phyloP scores from a whole-genome alignment of 257 asterid species.

The Osmanthus fragrans region DNA sequence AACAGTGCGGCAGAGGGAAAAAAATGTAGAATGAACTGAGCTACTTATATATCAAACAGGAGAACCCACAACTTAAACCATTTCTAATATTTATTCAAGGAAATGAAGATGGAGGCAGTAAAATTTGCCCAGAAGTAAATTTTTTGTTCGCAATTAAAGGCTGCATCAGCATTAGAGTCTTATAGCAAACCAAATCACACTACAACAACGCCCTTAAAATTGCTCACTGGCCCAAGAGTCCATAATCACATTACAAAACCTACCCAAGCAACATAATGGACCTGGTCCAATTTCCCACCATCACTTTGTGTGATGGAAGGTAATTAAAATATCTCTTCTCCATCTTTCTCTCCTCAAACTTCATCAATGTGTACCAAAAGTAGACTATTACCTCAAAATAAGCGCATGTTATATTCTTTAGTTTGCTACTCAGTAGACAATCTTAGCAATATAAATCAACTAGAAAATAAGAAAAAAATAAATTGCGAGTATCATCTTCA shows the following conservation, averaged over 20 bases:
- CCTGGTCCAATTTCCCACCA: not conserved
- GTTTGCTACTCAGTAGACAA: not conserved
- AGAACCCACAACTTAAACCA: slow-evolving; percentile 4
- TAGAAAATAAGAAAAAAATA: not conserved
- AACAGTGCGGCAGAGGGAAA: no score
- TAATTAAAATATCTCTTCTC: not conserved
- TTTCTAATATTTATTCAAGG: not conserved
- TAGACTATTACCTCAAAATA: not conserved
- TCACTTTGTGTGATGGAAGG: not conserved
- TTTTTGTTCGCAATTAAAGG: not conserved
- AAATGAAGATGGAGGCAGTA: not conserved
- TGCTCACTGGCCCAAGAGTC: not conserved
- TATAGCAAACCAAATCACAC: not conserved
- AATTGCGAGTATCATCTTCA: not conserved
- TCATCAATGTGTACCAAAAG: not conserved
- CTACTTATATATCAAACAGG: not conserved
- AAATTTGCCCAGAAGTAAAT: not conserved
- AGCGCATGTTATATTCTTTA: not conserved
- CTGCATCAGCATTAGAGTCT: not conserved
- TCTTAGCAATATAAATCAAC: not conserved
- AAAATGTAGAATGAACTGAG: not conserved
- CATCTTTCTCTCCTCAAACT: not conserved
- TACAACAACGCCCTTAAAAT: not conserved
- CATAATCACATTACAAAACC: not conserved
- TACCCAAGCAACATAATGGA: not conserved